These are phyloP conservation scores for Eucalyptus urophylla DNA, from an alignment of 345 rosid genomes.

Conservation along the genomic window DNA sequence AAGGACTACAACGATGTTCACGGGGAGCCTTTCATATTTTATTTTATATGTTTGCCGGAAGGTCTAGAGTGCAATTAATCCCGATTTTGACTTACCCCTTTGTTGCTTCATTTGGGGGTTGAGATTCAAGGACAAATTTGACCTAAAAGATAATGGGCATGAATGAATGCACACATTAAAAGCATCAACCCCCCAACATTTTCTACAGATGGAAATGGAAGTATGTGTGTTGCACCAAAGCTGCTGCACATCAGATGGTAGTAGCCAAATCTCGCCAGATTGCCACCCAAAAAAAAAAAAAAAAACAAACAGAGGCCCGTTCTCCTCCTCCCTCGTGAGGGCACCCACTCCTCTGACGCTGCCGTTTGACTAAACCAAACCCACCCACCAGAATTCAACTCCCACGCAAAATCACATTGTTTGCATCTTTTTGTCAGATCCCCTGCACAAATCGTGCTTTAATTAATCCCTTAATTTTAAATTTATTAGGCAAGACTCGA, in stretches of 20 bases:
- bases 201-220: neutral
- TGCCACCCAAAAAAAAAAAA: neutral
- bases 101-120: neutral
- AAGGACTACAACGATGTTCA: too few relatives aligned
- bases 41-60: accelerated
- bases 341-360: neutral
- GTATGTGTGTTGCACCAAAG: neutral
- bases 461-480: neutral
- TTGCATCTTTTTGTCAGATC: neutral
- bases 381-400: neutral
- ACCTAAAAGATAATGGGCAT: neutral
- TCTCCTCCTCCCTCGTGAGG: neutral
- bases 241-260: neutral
- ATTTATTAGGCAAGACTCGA: neutral
- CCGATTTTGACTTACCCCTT: neutral
- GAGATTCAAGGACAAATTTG: neutral
- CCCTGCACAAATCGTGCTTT: neutral
- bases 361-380: slow-evolving; percentile 1
- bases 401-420: neutral
- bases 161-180: neutral
- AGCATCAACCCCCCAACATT: neutral
- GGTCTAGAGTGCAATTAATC: neutral
- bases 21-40: neutral
- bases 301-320: neutral
- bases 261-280: neutral